Conservation (phyloP, 2,329 filamentous ascomycete genomes). For the Fusarium coffeatum region DNA sequence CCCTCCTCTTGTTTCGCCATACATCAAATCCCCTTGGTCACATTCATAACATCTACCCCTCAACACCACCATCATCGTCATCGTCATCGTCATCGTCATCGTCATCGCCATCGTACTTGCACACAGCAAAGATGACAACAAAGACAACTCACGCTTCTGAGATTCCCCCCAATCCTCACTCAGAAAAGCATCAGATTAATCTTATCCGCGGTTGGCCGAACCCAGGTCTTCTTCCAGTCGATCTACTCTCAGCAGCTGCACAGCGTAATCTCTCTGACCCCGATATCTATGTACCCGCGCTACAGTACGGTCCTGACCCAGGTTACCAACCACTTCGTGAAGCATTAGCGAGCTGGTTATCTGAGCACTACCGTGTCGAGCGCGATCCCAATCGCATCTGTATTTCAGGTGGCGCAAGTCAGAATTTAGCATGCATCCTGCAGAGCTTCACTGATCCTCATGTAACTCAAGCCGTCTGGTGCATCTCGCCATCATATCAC, state of each 20-base stretch:
- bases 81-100: neutral
- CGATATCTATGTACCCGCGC: slow-evolving; percentile 67
- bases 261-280: slow-evolving; percentile 70
- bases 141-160: slow-evolving; percentile 28
- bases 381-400: slow-evolving; percentile 71
- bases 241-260: slow-evolving; percentile 70
- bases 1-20: neutral
- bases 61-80: slow-evolving; percentile 6
- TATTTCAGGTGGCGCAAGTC: slow-evolving; percentile 86
- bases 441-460: slow-evolving; percentile 83
- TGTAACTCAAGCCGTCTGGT: slow-evolving; percentile 81
- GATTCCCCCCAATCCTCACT: slow-evolving; percentile 35
- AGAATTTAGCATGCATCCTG: slow-evolving; percentile 81
- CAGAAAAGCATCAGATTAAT: slow-evolving; percentile 64
- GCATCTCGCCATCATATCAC: slow-evolving; percentile 85
- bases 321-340: slow-evolving; percentile 78
- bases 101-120: slow-evolving; percentile 2
- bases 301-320: slow-evolving; percentile 83
- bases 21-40: neutral
- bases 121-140: slow-evolving; percentile 5
- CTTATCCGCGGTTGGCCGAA: slow-evolving; percentile 77
- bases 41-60: slow-evolving; percentile 10
- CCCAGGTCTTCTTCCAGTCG: slow-evolving; percentile 71
- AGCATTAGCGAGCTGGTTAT: slow-evolving; percentile 77
- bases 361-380: slow-evolving; percentile 64